phyloP scores from a whole-genome alignment of 805 yeast species.

The Lachancea kluyveri region DNA sequence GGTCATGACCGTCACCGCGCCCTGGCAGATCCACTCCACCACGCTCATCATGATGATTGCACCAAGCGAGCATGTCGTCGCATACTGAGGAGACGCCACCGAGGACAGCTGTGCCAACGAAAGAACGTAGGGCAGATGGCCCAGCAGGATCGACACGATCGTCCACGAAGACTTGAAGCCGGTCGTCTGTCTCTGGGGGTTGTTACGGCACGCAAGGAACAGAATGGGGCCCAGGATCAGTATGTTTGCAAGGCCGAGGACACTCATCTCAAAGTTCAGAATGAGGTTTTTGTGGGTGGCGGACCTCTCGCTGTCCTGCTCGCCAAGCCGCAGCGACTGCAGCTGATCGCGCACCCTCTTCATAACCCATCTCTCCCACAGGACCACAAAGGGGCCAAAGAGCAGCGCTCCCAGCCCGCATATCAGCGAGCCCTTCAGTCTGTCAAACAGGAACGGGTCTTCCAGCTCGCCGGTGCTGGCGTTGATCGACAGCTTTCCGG shows the following conservation, averaged over 20 bases:
- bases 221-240: slow-evolving; percentile 5
- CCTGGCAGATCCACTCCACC: slow-evolving; percentile 27
- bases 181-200: background rate
- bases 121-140: slow-evolving; percentile 22
- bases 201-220: background rate
- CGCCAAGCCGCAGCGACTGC: too few species aligned
- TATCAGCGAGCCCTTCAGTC: slow-evolving; percentile 29
- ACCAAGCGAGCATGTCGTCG: slow-evolving; percentile 25
- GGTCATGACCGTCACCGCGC: slow-evolving; percentile 24
- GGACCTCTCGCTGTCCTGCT: slow-evolving; percentile 6
- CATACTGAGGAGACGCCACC: slow-evolving; percentile 21
- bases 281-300: too few species aligned
- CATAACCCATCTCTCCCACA: slow-evolving; percentile 26
- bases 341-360: too few species aligned
- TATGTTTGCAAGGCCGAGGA: slow-evolving; percentile 14
- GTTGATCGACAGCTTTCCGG: slow-evolving; percentile 29
- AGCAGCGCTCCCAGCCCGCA: slow-evolving; percentile 29
- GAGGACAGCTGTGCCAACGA: slow-evolving; percentile 22
- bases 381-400: slow-evolving; percentile 28
- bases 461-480: slow-evolving; percentile 30
- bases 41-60: slow-evolving; percentile 25
- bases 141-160: slow-evolving; percentile 9
- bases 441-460: slow-evolving; percentile 31
- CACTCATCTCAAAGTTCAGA: slow-evolving; percentile 17
- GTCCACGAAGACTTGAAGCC: slow-evolving; percentile 3